Evolutionary conservation across 257 asterid genomes (phyloP).

Genomic region (Plantago major): DNA sequence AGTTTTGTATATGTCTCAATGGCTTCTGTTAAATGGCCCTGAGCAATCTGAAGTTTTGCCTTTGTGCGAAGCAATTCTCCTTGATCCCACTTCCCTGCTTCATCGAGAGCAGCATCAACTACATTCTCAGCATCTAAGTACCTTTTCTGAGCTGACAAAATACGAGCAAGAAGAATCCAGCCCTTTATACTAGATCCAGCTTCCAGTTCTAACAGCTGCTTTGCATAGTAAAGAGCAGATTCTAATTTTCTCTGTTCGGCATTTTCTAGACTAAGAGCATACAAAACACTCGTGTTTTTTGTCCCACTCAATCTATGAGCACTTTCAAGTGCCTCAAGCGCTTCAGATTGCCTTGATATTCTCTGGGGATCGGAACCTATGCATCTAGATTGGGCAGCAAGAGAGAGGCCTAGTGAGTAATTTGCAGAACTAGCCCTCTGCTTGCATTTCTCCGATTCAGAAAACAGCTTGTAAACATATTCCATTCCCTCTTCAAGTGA

Average conservation of each 20-base stretch:
- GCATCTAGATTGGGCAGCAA: conserved; percentile 53
- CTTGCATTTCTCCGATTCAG: conserved; percentile 32
- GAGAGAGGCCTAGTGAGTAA: conserved; percentile 54
- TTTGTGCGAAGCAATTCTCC: conserved; percentile 66
- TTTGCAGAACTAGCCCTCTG: conserved; percentile 42
- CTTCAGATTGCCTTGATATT: conserved; percentile 46
- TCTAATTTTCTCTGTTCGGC: conserved; percentile 87
- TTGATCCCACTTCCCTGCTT: conserved; percentile 89
- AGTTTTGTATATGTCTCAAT: conserved; percentile 68
- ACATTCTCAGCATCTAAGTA: conserved; percentile 68
- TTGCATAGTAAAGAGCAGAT: conserved; percentile 68
- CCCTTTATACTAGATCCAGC: conserved; percentile 59
- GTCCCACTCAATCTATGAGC: conserved; percentile 44
- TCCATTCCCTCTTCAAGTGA: conserved; percentile 55
- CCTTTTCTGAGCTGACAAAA: conserved; percentile 80
- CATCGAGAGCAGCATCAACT: conserved; percentile 79
- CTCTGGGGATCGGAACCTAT: conserved; percentile 53
- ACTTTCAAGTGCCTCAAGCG: conserved; percentile 62
- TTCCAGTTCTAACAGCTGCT: conserved; percentile 52
- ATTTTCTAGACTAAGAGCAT: conserved; percentile 66
- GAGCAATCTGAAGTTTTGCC: conserved; percentile 78
- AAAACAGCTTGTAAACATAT: conserved; percentile 36
- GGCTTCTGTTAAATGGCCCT: conserved; percentile 51
- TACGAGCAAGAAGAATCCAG: conserved; percentile 86
- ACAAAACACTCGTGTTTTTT: conserved; percentile 42